Evolutionary conservation across 208 protist species (phyloP).

Genomic region (Leishmania tropica): DNA sequence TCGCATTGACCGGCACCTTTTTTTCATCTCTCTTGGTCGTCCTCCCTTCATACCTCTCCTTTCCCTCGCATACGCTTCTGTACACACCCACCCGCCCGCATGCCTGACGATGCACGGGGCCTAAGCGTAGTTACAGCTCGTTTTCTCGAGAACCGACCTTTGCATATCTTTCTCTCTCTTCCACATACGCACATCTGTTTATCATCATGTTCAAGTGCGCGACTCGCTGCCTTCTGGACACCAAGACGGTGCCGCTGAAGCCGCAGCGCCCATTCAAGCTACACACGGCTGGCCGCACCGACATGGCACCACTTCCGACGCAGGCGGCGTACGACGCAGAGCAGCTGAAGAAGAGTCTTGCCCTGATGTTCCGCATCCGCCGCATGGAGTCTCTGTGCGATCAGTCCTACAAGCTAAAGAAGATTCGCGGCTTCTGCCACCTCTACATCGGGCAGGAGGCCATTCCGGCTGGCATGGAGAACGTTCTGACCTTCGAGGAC

Average conservation of each 20-base stretch:
- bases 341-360: slow-evolving; percentile 76
- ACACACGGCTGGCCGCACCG: slow-evolving; percentile 61
- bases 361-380: slow-evolving; percentile 93
- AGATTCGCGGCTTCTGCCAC: slow-evolving; percentile 98
- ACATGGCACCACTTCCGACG: slow-evolving; percentile 74
- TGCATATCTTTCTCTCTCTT: not conserved
- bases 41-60: not conserved
- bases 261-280: slow-evolving; percentile 80
- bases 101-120: not conserved
- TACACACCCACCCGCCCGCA: not conserved
- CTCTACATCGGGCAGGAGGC: slow-evolving; percentile 99
- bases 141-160: slow-evolving; percentile 3
- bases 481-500: slow-evolving; percentile 89
- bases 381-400: slow-evolving; percentile 95
- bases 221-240: slow-evolving; percentile 63
- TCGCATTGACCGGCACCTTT: not conserved
- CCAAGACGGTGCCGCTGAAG: slow-evolving; percentile 73
- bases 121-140: not conserved
- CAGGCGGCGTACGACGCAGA: slow-evolving; percentile 78
- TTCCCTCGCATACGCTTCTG: not conserved
- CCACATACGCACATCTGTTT: not conserved
- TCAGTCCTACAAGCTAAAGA: slow-evolving; percentile 96
- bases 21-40: not conserved
- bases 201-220: slow-evolving; percentile 66
- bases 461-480: slow-evolving; percentile 94